phyloP scores from a whole-genome alignment of 768 basidiomycete species.

The Grammothele lineata region DNA sequence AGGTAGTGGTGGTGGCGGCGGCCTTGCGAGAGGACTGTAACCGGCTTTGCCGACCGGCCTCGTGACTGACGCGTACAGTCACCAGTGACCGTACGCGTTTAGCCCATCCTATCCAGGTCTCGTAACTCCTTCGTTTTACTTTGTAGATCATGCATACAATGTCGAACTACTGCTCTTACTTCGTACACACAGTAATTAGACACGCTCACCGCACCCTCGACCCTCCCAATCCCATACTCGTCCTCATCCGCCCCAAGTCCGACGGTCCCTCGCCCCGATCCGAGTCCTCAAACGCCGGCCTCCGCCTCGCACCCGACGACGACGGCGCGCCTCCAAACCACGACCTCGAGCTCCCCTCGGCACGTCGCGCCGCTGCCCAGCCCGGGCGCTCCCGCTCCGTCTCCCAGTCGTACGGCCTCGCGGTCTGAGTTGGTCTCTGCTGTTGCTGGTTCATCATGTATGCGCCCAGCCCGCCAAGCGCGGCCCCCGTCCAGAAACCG shows the following conservation, averaged over 20 bases:
- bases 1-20: too few relatives aligned
- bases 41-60: too few relatives aligned
- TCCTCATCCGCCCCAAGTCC: conserved; percentile 64
- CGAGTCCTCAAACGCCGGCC: conserved; percentile 25
- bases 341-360: conserved; percentile 28
- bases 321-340: conserved; percentile 7
- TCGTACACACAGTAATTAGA: too few relatives aligned
- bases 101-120: too few relatives aligned
- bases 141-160: too few relatives aligned
- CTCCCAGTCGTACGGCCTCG: conserved; percentile 58
- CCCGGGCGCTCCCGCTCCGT: conserved; percentile 28
- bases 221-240: conserved; percentile 78
- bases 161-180: too few relatives aligned
- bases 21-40: too few relatives aligned
- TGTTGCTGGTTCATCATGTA: conserved; percentile 43
- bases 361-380: conserved; percentile 19
- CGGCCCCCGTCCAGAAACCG: conserved; percentile 86
- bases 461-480: conserved; percentile 65
- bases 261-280: conserved; percentile 71
- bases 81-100: too few relatives aligned
- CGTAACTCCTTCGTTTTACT: too few relatives aligned
- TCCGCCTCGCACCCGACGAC: conserved; percentile 7
- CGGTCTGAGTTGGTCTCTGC: conserved; percentile 21
- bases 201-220: conserved; percentile 66
- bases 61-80: too few relatives aligned